These are phyloP conservation scores for Saccharomycopsis crataegensis DNA, from an alignment of 1,139 yeast genomes.

Conservation along the genomic window DNA sequence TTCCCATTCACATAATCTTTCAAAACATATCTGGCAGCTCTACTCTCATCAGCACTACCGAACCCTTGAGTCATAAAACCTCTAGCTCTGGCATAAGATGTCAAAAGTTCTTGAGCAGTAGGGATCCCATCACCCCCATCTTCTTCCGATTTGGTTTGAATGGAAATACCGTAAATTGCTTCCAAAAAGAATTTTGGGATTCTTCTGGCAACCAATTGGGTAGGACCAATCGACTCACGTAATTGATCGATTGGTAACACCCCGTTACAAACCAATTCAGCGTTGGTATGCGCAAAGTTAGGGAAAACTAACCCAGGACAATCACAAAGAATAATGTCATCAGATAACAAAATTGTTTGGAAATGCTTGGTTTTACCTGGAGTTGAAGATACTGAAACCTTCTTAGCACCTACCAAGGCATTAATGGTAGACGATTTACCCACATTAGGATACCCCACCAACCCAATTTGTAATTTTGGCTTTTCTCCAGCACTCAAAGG, in stretches of 20 bases:
- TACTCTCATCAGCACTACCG: conserved; percentile 93
- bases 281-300: conserved; percentile 92
- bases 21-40: conserved; percentile 87
- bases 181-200: conserved; percentile 85
- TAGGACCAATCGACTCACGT: conserved; percentile 90
- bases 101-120: conserved; percentile 80
- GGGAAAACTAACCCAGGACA: conserved; percentile 99
- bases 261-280: conserved; percentile 96
- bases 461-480: conserved; percentile 72
- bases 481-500: conserved; percentile 52
- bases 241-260: conserved; percentile 96
- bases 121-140: conserved; percentile 91
- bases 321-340: conserved; percentile 83
- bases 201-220: conserved; percentile 76
- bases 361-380: conserved; percentile 99
- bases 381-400: conserved; percentile 94
- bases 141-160: conserved; percentile 61
- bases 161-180: conserved; percentile 89
- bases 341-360: conserved; percentile 87
- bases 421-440: conserved; percentile 96
- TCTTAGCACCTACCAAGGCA: conserved; percentile 91
- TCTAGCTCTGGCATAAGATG: conserved; percentile 92
- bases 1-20: conserved; percentile 96
- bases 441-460: conserved; percentile 95
- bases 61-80: conserved; percentile 97